Base-by-base conservation (phyloP, 2,329 filamentous ascomycete genomes). In the Colletotrichum sp. region DNA sequence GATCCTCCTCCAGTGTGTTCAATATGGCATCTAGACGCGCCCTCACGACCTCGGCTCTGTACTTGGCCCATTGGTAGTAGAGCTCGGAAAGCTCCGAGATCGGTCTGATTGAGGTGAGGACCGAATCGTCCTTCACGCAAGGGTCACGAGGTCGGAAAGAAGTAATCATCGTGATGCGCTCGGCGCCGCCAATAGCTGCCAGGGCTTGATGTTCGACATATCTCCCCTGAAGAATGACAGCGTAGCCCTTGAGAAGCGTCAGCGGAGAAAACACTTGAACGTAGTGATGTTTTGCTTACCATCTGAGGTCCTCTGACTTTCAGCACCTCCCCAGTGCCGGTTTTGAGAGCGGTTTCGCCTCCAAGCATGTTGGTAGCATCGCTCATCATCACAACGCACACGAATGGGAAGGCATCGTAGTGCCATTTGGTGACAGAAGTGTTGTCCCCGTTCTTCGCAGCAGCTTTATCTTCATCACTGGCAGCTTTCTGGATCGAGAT, bases 311-410 rank as follows among this genome's bases (percentile, higher is more conserved):
- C 91, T 69, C 91, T 87, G 61, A 92, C 88, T 81, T 91, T 92
- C 75, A 91, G 82, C 19, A 91, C 85, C 3, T 90, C 86, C 4
- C 90, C 90, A 28, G 85, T 68, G 13, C 71, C 88, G 2, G 86
- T 91, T 48, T 87, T 86, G n/a, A 93, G 81, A 3, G 90, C 91
- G 1, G 92, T 93, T 82, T 93, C 92, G 6, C 92, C 92, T 12
- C 92, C 92, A 15, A 91, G 83, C 92, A 93, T 93, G 48, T 86
- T 84, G 0, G 86, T 88, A 77, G 91, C 92, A 79, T 93, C 91
- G 44, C 90, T 91, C 32, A 93, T 86, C 91, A 93, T 94, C 9
- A 89, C 87, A n/a, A 94, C 91, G 78, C 91, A 93, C n/a, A 94
- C 92, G 80, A 93, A 94, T 0, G 92, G 91, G 80, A 92, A 93